Conservation (phyloP, 2,329 filamentous ascomycete species). For the Calycina herbarum region DNA sequence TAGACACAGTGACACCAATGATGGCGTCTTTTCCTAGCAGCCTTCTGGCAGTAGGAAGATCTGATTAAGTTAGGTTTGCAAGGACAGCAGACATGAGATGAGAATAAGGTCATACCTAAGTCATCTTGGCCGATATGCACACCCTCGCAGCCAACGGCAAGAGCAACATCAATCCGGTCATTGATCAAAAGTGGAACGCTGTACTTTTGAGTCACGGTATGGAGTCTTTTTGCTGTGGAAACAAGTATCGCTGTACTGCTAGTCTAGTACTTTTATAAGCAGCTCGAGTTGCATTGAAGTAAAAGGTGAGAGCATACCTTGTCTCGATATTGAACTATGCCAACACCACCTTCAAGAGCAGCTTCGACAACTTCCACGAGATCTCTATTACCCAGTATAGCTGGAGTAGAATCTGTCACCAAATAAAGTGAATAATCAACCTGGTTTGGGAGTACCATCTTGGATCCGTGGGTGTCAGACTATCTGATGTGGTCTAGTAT, state of each 20-base stretch:
- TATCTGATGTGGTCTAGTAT: neutral
- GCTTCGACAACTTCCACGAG: conserved; percentile 72
- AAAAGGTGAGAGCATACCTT: conserved; percentile 48
- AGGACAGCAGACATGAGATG: conserved; percentile 4
- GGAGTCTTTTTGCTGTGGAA: conserved; percentile 68
- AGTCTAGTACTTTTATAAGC: conserved; percentile 35
- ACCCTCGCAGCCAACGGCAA: conserved; percentile 83
- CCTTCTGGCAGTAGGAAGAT: conserved; percentile 63
- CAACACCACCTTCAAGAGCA: conserved; percentile 77
- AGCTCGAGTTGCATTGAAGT: too few species aligned
- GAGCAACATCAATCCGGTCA: conserved; percentile 85
- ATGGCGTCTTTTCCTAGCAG: conserved; percentile 76
- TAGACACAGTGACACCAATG: conserved; percentile 85
- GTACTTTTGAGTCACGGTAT: conserved; percentile 65
- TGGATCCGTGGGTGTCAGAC: neutral
- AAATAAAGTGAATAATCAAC: conserved; percentile 84
- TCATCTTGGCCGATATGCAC: conserved; percentile 97
- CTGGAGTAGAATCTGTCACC: conserved; percentile 88
- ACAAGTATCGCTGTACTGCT: conserved; percentile 73
- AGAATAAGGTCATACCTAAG: conserved; percentile 55
- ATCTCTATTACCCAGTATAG: conserved; percentile 72
- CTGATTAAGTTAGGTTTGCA: conserved; percentile 40
- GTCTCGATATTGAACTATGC: conserved; percentile 86
- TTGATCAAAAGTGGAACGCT: conserved; percentile 86
- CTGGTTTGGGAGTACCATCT: conserved; percentile 30